Base-by-base conservation (phyloP, 2,329 filamentous ascomycete species). In the Aspergillus costaricaensis region DNA sequence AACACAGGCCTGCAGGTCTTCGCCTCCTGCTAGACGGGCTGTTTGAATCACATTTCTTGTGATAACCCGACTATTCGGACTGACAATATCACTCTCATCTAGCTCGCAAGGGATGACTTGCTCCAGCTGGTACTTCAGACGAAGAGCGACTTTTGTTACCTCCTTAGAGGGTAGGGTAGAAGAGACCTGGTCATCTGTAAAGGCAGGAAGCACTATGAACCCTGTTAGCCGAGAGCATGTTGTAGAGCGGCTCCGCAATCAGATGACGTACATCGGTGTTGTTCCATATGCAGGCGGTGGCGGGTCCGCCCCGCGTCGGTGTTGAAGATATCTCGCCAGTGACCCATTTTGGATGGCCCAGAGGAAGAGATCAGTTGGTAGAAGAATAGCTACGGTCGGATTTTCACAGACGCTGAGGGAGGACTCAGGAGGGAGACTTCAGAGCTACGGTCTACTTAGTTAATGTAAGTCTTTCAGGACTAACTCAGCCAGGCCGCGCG, bases 71-170 rank as follows among this genome's bases (percentile, higher is more conserved):
- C 91, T 96, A 77, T 98, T 92, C 2, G 94, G 87, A 54, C 83
- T 84, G 4, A 90, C 95, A 72, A 99, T 83, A 58, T 85, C 81
- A 5, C 82, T 82, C 72, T 91, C 87, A 60, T 95, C 89, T 41
- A 99, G 83, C 76, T 99, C 95, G 80, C 91, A 97, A 1, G 94
- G 91, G 25, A 99, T 86, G 58, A 92, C 89, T 74, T 92, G 86
- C 77, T 96, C 92, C 69, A 99, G 88, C 68, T 96, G 87, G 73
- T 96, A 92, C 70, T 94, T 96, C 65, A 99, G 82, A 59, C 92
- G 91, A 15, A 99, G 85, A 25, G 93, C 94, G 58, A 96, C 84
- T 74, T 93, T 93, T 62, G 94, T 97, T 63, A 97, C 93, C 69
- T 95, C 89, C 61, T 85, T 82, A 12, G 93, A 83, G 1, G 91